Conservation (phyloP, 1,284 basidiomycete genomes). For the Ceratobasidium sp. region DNA sequence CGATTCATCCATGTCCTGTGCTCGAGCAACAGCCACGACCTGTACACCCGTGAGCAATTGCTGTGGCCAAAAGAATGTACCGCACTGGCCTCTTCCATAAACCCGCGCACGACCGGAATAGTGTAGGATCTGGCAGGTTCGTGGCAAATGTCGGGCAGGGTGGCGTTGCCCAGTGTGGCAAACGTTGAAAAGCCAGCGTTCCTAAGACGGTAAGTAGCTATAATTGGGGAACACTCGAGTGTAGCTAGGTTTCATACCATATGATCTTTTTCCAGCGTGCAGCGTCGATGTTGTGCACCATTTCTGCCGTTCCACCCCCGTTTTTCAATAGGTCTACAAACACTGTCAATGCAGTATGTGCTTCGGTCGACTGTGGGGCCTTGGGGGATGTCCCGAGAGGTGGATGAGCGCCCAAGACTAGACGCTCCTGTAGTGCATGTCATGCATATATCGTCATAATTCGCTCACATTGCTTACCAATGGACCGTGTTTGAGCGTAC, state of each 20-base stretch:
- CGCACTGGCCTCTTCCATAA: slow-evolving; percentile 55
- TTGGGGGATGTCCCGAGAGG: slow-evolving; percentile 49
- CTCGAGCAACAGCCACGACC: slow-evolving; percentile 58
- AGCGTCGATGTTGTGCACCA: slow-evolving; percentile 59
- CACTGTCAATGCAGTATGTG: slow-evolving; percentile 52
- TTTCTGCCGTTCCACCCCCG: slow-evolving; percentile 58
- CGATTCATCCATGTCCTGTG: slow-evolving; percentile 49
- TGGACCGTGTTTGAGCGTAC: slow-evolving; percentile 55
- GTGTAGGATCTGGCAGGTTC: slow-evolving; percentile 52
- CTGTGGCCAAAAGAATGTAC: slow-evolving; percentile 7
- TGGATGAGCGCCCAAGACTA: slow-evolving; percentile 58
- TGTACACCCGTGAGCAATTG: slow-evolving; percentile 50
- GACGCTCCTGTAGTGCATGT: slow-evolving; percentile 53
- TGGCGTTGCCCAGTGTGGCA: slow-evolving; percentile 60
- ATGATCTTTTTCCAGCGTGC: slow-evolving; percentile 64
- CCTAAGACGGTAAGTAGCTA: slow-evolving; percentile 51
- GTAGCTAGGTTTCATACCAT: slow-evolving; percentile 55
- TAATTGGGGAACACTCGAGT: not conserved
- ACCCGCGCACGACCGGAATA: slow-evolving; percentile 56
- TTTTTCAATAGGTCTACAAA: slow-evolving; percentile 57
- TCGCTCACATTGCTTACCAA: slow-evolving; percentile 48
- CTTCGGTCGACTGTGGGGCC: slow-evolving; percentile 50
- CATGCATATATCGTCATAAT: slow-evolving; percentile 29
- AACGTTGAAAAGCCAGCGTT: slow-evolving; percentile 59
- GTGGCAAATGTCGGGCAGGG: slow-evolving; percentile 57